These are phyloP conservation scores for Coffea humblotiana DNA, from an alignment of 305 asterid species.

Conservation along the genomic window DNA sequence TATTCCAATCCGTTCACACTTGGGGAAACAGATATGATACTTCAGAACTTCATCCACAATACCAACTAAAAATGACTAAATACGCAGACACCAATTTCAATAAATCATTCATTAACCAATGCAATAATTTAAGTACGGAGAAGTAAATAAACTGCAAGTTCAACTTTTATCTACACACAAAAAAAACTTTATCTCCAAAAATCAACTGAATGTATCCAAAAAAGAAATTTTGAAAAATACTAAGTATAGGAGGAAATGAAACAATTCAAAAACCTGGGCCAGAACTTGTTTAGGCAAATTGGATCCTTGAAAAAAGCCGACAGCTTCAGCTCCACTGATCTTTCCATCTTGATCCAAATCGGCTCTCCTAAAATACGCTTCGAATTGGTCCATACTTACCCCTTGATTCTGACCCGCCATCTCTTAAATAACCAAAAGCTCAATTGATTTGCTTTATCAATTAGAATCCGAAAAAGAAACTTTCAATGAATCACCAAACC, in stretches of 20 bases:
- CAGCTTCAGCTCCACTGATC: conserved; percentile 92
- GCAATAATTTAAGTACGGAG: neutral
- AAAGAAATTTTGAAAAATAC: neutral
- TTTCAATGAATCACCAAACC: neutral
- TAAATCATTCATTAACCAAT: neutral
- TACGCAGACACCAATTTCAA: neutral
- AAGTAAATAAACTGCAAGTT: neutral
- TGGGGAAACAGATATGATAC: neutral
- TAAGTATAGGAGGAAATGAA: neutral
- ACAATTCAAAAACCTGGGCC: conserved; percentile 53
- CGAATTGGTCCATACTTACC: conserved; percentile 61
- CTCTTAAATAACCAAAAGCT: conserved; percentile 3
- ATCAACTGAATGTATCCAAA: neutral
- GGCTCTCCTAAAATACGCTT: conserved; percentile 70
- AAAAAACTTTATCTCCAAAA: neutral
- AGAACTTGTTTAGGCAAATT: conserved; percentile 74
- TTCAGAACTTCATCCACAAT: conserved; percentile 1
- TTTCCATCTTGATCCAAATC: conserved; percentile 91
- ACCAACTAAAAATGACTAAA: neutral
- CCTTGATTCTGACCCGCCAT: conserved; percentile 29
- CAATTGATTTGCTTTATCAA: neutral
- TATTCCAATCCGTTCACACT: neutral
- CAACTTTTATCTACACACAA: neutral
- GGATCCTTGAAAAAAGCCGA: conserved; percentile 75
- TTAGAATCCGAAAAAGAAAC: conserved; percentile 1